Conservation (phyloP, 1,284 basidiomycete genomes). For the Ceratobasidium sp. region DNA sequence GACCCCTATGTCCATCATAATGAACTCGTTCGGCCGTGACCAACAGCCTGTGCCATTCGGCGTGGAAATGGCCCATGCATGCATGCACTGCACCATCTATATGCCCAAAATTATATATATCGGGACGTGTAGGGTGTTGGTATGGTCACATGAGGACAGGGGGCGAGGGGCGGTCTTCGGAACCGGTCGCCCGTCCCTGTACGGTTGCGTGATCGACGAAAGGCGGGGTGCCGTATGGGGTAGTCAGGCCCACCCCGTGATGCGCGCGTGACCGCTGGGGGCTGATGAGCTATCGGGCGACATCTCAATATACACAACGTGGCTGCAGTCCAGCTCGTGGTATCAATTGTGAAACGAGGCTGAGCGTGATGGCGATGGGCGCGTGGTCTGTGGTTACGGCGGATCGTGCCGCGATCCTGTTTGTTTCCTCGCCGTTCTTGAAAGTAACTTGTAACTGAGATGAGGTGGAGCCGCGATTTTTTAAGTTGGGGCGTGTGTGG, state of each 20-base stretch:
- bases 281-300: neutral
- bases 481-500: neutral
- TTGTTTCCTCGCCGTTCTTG: neutral
- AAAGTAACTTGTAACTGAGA: neutral
- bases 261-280: neutral
- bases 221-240: constrained; percentile 28
- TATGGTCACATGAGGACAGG: neutral
- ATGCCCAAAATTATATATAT: neutral
- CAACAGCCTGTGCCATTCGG: neutral
- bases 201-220: constrained; percentile 11
- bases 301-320: neutral
- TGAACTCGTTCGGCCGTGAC: neutral
- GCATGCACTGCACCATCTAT: neutral
- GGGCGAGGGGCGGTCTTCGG: constrained; percentile 2
- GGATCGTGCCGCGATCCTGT: constrained; percentile 7
- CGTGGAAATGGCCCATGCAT: no score
- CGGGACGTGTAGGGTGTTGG: neutral
- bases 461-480: constrained; percentile 28
- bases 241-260: neutral
- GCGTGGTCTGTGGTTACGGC: neutral
- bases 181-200: neutral
- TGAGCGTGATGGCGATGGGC: neutral
- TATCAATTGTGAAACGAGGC: neutral
- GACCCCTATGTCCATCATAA: constrained; percentile 2
- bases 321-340: neutral